Evolutionary conservation across 371 early-diverging fungal genomes (phyloP), one percentile per base, ranked within the genome.

Genomic region (Circinella minor): DNA sequence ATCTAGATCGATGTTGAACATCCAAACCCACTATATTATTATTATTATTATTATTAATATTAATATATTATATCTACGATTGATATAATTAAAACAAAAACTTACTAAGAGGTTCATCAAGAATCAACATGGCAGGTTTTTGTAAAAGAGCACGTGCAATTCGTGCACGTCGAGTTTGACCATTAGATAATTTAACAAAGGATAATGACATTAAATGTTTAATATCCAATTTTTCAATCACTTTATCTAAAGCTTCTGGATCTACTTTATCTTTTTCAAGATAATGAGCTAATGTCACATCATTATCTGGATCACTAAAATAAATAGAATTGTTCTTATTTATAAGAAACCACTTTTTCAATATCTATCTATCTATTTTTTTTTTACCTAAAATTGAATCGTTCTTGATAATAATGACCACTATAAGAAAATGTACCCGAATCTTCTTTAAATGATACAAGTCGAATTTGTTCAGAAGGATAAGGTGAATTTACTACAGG

Each of bases 61-160:
- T n/a, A n/a, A n/a, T n/a, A n/a, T n/a, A n/a, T 39, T 15, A 48
- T 27, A 63, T 20, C 38, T 36, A 34, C n/a, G 17, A 13, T 10
- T 61, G 6, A 27, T 11, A 18, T 48, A 5, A 37, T 34, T 3
- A 55, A 55, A 4, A 61, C 20, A 27, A n/a, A 14, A 47, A 47
- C 79, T 74, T 80, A 89, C 89, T 89, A 18, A 89, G 81, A 1
- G 89, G 88, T 74, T 88, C 88, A 71, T 89, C 88, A 14, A 87
- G 67, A 38, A 89, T 77, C 43, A 88, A 66, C 75, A 83, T 75
- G 2, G 70, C 55, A 1, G 84, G 82, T 3, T 76, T 64, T 10
- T 63, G 77, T 34, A 86, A 63, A 18, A 89, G 64, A 36, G 84
- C 78, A 36, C 79, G 75, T 0, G 86, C 86, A 55, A 89, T 78